These are phyloP conservation scores for Gracilaria domingensis DNA, from an alignment of 23 red algal species.

Conservation along the genomic window DNA sequence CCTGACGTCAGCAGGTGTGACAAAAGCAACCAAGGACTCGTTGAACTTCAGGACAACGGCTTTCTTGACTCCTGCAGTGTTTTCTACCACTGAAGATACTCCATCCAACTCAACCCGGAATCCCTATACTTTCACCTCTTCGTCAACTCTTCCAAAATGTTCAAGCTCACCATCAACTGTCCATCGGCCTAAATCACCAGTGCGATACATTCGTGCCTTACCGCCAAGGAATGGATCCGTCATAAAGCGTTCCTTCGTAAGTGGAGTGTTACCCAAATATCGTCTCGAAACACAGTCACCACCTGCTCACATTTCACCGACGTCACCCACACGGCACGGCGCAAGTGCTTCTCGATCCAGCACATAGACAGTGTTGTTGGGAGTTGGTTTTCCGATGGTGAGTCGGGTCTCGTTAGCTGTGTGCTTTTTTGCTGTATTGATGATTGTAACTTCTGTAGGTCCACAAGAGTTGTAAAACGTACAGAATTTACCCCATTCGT, in stretches of 20 bases:
- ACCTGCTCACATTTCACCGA: conserved; percentile 59
- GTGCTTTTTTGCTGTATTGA: conserved; percentile 48
- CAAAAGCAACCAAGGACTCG: conserved; percentile 23
- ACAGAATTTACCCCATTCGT: conserved; percentile 34
- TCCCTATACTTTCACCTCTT: conserved; percentile 50
- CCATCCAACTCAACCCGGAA: conserved; percentile 57
- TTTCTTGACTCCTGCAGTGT: conserved; percentile 9
- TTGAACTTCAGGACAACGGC: conserved; percentile 41
- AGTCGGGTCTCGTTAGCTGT: background rate
- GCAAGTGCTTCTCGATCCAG: background rate
- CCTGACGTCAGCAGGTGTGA: conserved; percentile 9
- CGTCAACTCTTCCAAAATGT: conserved; percentile 51
- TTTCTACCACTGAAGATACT: conserved; percentile 31
- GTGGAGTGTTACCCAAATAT: conserved; percentile 10
- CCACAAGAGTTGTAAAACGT: conserved; percentile 60
- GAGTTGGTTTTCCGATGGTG: conserved; percentile 56
- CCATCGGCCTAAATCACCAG: conserved; percentile 53
- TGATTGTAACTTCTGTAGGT: conserved; percentile 46
- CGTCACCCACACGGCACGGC: conserved; percentile 37
- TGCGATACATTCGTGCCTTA: conserved; percentile 33
- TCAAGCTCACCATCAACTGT: conserved; percentile 37
- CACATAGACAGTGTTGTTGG: conserved; percentile 49
- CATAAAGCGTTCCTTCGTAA: conserved; percentile 26
- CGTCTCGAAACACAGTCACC: conserved; percentile 40
- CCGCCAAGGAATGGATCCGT: conserved; percentile 39